A percentile compares a stretch with the other conserved stretches of the same genome.
These are phyloP conservation scores for Dipteronia sinensis DNA, from an alignment of 345 rosid species.

Conservation along the genomic window DNA sequence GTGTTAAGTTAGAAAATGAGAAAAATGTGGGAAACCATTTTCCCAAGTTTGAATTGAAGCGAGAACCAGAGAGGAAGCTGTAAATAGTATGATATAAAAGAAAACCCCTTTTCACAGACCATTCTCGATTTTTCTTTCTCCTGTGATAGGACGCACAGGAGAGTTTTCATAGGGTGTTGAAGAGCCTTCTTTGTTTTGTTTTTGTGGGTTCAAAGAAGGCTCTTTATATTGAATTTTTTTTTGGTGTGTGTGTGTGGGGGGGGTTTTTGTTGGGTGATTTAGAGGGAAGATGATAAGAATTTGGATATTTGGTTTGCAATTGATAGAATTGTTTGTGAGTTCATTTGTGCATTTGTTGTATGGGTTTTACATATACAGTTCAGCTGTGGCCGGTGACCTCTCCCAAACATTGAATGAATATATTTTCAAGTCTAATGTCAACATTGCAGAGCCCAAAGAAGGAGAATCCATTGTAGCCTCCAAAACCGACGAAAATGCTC, in stretches of 20 bases:
- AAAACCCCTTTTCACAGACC: not conserved
- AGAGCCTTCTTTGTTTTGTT: conserved; percentile 26
- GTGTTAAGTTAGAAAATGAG: conserved; percentile 32
- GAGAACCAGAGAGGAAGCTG: not conserved
- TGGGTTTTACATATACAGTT: conserved; percentile 82
- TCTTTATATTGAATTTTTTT: conserved; percentile 12
- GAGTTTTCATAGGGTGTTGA: conserved; percentile 9
- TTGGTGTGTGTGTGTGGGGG: not conserved
- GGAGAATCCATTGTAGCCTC: conserved; percentile 22
- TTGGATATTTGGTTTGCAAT: conserved; percentile 63
- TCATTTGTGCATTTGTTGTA: conserved; percentile 69
- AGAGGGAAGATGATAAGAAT: conserved; percentile 55
- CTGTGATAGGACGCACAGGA: conserved; percentile 4
- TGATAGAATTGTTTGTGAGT: conserved; percentile 82
- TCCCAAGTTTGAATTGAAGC: conserved; percentile 26
- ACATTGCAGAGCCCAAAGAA: conserved; percentile 38
- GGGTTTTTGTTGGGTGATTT: conserved; percentile 6
- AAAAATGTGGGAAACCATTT: conserved; percentile 39
- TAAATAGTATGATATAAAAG: not conserved
- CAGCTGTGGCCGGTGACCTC: conserved; percentile 91
- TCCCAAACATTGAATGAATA: conserved; percentile 54
- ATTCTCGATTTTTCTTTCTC: not conserved
- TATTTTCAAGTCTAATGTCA: conserved; percentile 51
- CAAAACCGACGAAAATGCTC: conserved; percentile 28
- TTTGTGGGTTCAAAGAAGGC: conserved; percentile 27